Conservation (phyloP, 148 eudicot species). For the Rhododendron vialii region DNA sequence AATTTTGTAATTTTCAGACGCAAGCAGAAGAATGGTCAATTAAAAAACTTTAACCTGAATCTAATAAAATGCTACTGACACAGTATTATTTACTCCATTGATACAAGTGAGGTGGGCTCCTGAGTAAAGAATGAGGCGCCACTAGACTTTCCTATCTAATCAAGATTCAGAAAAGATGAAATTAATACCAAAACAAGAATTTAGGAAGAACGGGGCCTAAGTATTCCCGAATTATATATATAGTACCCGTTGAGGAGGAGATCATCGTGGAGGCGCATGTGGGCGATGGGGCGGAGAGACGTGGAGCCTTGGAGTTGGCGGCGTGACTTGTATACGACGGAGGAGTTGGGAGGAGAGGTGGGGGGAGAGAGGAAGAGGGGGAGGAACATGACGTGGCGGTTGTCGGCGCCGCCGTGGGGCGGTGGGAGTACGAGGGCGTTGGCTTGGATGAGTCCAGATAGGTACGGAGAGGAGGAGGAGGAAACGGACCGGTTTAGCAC, state of each 20-base stretch:
- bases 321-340: conserved; percentile 19
- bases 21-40: not conserved
- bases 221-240: not conserved
- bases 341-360: conserved; percentile 21
- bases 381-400: conserved; percentile 36
- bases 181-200: not conserved
- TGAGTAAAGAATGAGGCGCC: not conserved
- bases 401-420: conserved; percentile 12
- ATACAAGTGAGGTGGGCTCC: too few species aligned
- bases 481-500: conserved; percentile 1
- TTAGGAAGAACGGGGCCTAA: not conserved
- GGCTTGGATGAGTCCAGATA: conserved; percentile 1
- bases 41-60: not conserved
- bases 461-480: conserved; percentile 19
- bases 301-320: conserved; percentile 53
- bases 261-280: conserved; percentile 82
- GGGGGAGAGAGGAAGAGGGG: conserved; percentile 57
- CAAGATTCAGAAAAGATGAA: not conserved
- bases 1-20: not conserved
- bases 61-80: not conserved
- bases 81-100: not conserved
- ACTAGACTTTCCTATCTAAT: not conserved
- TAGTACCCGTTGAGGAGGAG: conserved; percentile 75
- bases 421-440: conserved; percentile 15
- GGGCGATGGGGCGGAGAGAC: conserved; percentile 43